Conservation (phyloP, 805 yeast species). For the Hanseniaspora thailandica region DNA sequence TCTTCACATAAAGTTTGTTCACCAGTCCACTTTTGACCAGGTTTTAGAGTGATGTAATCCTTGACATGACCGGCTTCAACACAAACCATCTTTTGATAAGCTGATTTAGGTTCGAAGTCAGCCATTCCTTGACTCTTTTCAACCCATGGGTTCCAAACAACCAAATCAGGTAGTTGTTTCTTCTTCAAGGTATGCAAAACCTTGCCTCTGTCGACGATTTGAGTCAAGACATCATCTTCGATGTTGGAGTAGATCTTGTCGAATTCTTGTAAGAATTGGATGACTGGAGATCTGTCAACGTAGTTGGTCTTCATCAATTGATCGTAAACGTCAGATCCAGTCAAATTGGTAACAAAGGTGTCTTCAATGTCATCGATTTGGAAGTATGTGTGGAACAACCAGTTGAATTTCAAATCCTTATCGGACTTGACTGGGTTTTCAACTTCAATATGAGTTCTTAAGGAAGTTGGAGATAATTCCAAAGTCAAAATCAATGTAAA, state of each 20-base stretch:
- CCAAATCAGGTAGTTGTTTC: constrained; percentile 51
- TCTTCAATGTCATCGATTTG: constrained; percentile 66
- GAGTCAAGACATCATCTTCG: constrained; percentile 42
- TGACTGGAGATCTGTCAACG: constrained; percentile 62
- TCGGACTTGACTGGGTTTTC: constrained; percentile 47
- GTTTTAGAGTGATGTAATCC: constrained; percentile 47
- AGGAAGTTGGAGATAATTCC: constrained; percentile 42
- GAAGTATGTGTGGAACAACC: constrained; percentile 89
- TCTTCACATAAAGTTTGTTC: constrained; percentile 50
- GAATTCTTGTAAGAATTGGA: constrained; percentile 61
- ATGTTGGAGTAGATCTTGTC: constrained; percentile 74
- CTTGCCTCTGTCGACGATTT: constrained; percentile 58
- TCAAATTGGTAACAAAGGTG: constrained; percentile 62
- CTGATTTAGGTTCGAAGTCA: constrained; percentile 79
- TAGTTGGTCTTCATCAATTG: constrained; percentile 56
- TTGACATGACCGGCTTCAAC: constrained; percentile 87
- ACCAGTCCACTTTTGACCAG: constrained; percentile 71
- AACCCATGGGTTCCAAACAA: constrained; percentile 98
- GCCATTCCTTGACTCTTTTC: constrained; percentile 70
- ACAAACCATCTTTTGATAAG: constrained; percentile 81
- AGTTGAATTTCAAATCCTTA: constrained; percentile 68
- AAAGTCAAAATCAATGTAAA: constrained; percentile 68
- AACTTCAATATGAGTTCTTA: constrained; percentile 64
- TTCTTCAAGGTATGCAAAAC: constrained; percentile 60
- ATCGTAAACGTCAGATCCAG: constrained; percentile 62